Evolutionary conservation across 441 rosid genomes (phyloP).

Genomic region (Pelargonium fulgidum): DNA sequence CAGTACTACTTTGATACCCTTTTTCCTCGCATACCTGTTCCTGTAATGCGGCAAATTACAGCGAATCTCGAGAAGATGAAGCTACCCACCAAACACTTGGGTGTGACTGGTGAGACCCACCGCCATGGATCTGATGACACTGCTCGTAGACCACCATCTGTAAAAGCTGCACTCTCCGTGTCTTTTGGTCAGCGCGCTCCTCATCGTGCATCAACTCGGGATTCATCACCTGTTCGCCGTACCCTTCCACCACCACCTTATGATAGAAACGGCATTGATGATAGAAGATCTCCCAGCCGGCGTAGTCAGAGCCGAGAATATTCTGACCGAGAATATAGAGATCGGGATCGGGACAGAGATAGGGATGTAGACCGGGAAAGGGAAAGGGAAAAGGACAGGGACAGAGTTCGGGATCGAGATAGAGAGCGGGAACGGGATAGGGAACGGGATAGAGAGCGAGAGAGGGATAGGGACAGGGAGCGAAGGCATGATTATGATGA

Average conservation of each 20-base stretch:
- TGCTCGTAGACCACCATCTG: conserved; percentile 99
- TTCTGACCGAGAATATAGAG: conserved; percentile 48
- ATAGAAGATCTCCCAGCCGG: conserved; percentile 54
- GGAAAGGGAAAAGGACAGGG: conserved; percentile 22
- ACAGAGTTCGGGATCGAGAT: conserved; percentile 26
- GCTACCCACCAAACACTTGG: conserved; percentile 69
- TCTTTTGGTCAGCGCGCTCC: conserved; percentile 99
- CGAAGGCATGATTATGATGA: conserved; percentile 47
- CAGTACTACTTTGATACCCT: conserved; percentile 98
- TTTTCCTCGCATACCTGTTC: conserved; percentile 94
- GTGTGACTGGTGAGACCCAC: conserved; percentile 66
- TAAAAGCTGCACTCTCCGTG: conserved; percentile 97
- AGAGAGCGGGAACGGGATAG: conserved; percentile 26
- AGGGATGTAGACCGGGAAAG: conserved; percentile 22
- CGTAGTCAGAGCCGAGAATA: conserved; percentile 62
- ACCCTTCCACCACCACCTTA: conserved; percentile 51
- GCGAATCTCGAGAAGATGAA: conserved; percentile 92
- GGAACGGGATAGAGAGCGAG: conserved; percentile 23
- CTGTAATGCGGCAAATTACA: conserved; percentile 74
- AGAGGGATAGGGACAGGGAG: conserved; percentile 43
- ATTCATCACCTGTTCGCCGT: conserved; percentile 93
- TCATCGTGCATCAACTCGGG: conserved; percentile 97
- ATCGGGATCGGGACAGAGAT: conserved; percentile 26
- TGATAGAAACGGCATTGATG: conserved; percentile 49
- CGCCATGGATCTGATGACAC: conserved; percentile 91